These are phyloP conservation scores for Tilletia horrida DNA, from an alignment of 1,284 basidiomycete species.

Conservation along the genomic window DNA sequence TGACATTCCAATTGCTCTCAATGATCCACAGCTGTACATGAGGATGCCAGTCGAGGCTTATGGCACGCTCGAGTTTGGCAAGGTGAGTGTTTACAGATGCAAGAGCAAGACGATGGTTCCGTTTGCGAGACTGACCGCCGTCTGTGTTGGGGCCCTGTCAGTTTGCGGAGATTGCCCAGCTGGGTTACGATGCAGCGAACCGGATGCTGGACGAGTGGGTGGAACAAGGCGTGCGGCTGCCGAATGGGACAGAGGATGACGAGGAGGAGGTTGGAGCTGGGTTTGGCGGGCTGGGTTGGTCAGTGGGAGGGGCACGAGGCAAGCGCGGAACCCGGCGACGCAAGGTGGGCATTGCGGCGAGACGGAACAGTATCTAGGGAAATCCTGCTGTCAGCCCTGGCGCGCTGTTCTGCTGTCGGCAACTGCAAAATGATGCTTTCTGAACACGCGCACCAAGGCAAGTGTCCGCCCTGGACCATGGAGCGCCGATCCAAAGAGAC, in stretches of 20 bases:
- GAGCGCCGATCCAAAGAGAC: no score
- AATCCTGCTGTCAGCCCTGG: no score
- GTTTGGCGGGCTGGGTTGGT: neutral
- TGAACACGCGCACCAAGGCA: no score
- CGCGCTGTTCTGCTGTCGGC: no score
- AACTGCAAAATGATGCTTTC: no score
- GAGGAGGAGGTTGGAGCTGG: slow-evolving; percentile 7
- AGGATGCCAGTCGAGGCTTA: slow-evolving; percentile 74
- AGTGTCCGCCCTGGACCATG: no score
- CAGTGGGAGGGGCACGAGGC: neutral
- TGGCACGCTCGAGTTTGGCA: slow-evolving; percentile 51
- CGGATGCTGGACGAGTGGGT: slow-evolving; percentile 75
- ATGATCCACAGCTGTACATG: slow-evolving; percentile 66
- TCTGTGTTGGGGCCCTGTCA: slow-evolving; percentile 71
- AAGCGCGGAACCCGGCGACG: neutral
- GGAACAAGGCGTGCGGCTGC: slow-evolving; percentile 70
- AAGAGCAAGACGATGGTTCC: no score
- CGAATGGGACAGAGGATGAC: slow-evolving; percentile 59
- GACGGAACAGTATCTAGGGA: slow-evolving; percentile 3
- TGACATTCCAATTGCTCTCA: neutral
- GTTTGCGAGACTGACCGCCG: slow-evolving; percentile 28
- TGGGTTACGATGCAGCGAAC: slow-evolving; percentile 74
- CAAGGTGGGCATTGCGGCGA: slow-evolving; percentile 10
- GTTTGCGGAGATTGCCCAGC: slow-evolving; percentile 65
- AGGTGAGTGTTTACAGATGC: slow-evolving; percentile 65